Evolutionary conservation across 2,329 filamentous ascomycete genomes (phyloP), one percentile per base, ranked within the genome.

Genomic region (Xylaria sp.): DNA sequence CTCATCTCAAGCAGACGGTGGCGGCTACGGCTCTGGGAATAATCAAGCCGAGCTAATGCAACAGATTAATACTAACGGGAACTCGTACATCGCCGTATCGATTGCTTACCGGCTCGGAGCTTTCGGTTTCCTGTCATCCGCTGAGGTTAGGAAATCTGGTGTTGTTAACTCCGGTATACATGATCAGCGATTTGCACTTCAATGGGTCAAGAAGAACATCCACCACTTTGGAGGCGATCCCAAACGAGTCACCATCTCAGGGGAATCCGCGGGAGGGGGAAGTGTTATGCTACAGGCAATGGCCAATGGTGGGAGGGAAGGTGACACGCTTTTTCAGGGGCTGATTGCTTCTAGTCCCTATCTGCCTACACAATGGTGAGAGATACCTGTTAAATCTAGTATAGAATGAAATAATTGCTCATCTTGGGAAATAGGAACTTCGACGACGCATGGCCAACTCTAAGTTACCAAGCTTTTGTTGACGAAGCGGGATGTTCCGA

Each of bases 121-220:
- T n/a, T 82, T 87, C 54, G 86, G 85, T 0, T 87, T 86, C 69
- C 78, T 87, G 5, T 80, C 82, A 0, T 83, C 84, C 5, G 80
- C 82, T 9, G 80, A 83, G 35, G 77, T 87, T 21, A 81, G 80
- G 58, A 74, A 65, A 32, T 71, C 32, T 44, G 77, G 79, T 1
- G 69, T 81, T 54, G 60, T 84, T 2, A 87, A 88, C 69, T 83
- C 81, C 1, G 86, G 84, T 2, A 73, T 88, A 0, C 76, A 85
- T 9, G 86, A 69, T 37, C 60, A 86, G 75, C 79, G 82, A 29
- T 85, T 83, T 40, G 84, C 83, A 0, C 76, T 89, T 2, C 72
- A 83, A 74, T 88, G 87, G 85, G 83, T 88, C 1, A 81, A 85
- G 65, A 77, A 81, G 23, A 76, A 88, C 69, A 86, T 89, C 60